phyloP scores from a whole-genome alignment of 768 basidiomycete genomes.

The Hebeloma cylindrosporum region DNA sequence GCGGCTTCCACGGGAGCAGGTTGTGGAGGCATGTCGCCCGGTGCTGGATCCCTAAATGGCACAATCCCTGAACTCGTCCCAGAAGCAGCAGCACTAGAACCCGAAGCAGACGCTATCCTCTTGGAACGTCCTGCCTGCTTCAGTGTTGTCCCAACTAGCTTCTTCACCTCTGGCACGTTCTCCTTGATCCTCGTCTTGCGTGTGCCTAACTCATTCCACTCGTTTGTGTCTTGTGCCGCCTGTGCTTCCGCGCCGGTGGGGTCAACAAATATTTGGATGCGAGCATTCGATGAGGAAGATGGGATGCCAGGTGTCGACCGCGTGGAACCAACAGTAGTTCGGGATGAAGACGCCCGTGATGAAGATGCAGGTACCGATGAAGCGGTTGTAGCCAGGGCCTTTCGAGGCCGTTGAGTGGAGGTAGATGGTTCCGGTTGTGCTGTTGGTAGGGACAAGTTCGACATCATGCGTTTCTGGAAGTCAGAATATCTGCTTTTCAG shows the following conservation, averaged over 20 bases:
- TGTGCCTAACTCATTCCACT: slow-evolving; percentile 74
- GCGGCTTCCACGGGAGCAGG: slow-evolving; percentile 32
- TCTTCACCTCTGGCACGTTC: slow-evolving; percentile 69
- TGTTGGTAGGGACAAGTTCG: slow-evolving; percentile 39
- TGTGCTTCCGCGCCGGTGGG: slow-evolving; percentile 53
- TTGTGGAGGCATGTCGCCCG: slow-evolving; percentile 47
- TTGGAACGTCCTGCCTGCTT: slow-evolving; percentile 60
- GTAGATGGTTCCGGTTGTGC: slow-evolving; percentile 36
- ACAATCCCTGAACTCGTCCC: slow-evolving; percentile 53
- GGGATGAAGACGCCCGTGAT: slow-evolving; percentile 33
- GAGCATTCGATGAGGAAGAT: slow-evolving; percentile 47
- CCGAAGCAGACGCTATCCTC: slow-evolving; percentile 46
- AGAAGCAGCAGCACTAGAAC: slow-evolving; percentile 25
- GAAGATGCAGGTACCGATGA: slow-evolving; percentile 42
- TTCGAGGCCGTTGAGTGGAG: slow-evolving; percentile 31
- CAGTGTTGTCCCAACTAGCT: slow-evolving; percentile 65
- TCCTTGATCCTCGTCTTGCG: slow-evolving; percentile 80
- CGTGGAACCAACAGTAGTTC: slow-evolving; percentile 21
- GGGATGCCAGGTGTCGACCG: slow-evolving; percentile 29
- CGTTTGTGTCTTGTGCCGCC: slow-evolving; percentile 43
- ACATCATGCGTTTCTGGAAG: slow-evolving; percentile 92
- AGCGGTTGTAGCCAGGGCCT: slow-evolving; percentile 42
- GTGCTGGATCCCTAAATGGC: slow-evolving; percentile 62
- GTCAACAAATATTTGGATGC: slow-evolving; percentile 74
- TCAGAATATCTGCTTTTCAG: slow-evolving; percentile 77